phyloP scores from a whole-genome alignment of 2,329 filamentous ascomycete genomes.

The Apiospora aurea region DNA sequence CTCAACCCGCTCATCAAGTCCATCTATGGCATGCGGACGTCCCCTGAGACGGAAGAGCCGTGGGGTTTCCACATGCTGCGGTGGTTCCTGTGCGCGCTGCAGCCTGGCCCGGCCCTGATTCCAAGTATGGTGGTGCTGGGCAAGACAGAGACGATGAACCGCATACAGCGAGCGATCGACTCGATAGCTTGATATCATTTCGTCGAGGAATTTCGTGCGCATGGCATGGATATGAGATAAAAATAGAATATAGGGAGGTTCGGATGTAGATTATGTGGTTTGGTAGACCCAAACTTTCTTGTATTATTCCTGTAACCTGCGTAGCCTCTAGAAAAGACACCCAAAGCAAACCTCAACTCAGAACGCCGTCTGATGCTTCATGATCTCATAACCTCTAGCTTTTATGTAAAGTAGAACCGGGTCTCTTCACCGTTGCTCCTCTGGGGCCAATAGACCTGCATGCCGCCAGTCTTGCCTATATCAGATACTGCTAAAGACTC shows the following conservation, averaged over 20 bases:
- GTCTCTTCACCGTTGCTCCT: not conserved
- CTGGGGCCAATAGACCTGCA: not conserved
- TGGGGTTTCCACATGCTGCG: constrained; percentile 41
- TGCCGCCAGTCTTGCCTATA: not conserved
- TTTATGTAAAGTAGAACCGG: not conserved
- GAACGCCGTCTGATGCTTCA: constrained; percentile 43
- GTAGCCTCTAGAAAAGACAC: constrained; percentile 17
- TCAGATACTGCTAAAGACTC: not conserved
- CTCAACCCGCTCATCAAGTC: constrained; percentile 33
- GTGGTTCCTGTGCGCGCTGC: constrained; percentile 37
- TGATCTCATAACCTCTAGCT: constrained; percentile 35
- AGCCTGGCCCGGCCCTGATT: constrained; percentile 35
- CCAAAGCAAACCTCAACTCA: constrained; percentile 20
- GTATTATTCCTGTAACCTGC: constrained; percentile 18
- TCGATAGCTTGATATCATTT: not conserved
- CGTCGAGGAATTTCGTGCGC: not conserved
- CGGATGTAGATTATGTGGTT: not conserved
- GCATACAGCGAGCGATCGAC: constrained; percentile 26
- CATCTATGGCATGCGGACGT: constrained; percentile 28
- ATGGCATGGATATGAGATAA: not conserved
- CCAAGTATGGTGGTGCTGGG: constrained; percentile 38
- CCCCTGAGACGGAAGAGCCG: constrained; percentile 21
- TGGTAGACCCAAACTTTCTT: constrained; percentile 6
- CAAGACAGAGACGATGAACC: constrained; percentile 36
- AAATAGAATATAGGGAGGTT: too few species aligned